Conservation (phyloP, 345 rosid species). For the Microthlaspi erraticum region DNA sequence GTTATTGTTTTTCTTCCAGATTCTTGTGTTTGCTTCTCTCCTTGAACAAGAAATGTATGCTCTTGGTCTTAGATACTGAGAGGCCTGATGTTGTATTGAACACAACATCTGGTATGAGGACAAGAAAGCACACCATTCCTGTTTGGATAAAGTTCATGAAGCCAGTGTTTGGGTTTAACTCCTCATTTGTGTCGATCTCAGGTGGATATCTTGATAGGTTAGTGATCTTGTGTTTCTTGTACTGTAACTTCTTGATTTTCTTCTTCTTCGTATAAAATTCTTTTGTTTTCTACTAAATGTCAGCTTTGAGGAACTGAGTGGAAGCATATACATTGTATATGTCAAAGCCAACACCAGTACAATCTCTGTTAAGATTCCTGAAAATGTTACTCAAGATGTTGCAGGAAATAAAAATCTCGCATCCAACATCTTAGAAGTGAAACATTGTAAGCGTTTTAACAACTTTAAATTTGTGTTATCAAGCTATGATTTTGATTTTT, state of each 20-base stretch:
- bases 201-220: slow-evolving; percentile 85
- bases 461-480: background rate
- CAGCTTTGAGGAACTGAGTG: slow-evolving; percentile 78
- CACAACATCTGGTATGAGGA: slow-evolving; percentile 69
- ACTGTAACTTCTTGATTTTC: background rate
- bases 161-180: slow-evolving; percentile 86
- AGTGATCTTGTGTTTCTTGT: slow-evolving; percentile 37
- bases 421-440: slow-evolving; percentile 76
- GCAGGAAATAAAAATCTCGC: slow-evolving; percentile 83
- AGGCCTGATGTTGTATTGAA: slow-evolving; percentile 76
- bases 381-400: slow-evolving; percentile 80
- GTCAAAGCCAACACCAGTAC: slow-evolving; percentile 57
- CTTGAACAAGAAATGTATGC: slow-evolving; percentile 6
- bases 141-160: slow-evolving; percentile 71
- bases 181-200: slow-evolving; percentile 70
- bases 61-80: slow-evolving; percentile 64
- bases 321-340: slow-evolving; percentile 64
- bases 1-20: background rate
- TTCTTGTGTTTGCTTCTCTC: slow-evolving; percentile 5
- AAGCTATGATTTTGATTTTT: background rate
- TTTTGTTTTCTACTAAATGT: slow-evolving; percentile 25
- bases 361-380: slow-evolving; percentile 67
- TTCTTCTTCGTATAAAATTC: background rate
- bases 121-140: slow-evolving; percentile 62
- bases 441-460: slow-evolving; percentile 63